phyloP scores from a whole-genome alignment of 805 yeast genomes.

The Ogataea parapolymorpha region DNA sequence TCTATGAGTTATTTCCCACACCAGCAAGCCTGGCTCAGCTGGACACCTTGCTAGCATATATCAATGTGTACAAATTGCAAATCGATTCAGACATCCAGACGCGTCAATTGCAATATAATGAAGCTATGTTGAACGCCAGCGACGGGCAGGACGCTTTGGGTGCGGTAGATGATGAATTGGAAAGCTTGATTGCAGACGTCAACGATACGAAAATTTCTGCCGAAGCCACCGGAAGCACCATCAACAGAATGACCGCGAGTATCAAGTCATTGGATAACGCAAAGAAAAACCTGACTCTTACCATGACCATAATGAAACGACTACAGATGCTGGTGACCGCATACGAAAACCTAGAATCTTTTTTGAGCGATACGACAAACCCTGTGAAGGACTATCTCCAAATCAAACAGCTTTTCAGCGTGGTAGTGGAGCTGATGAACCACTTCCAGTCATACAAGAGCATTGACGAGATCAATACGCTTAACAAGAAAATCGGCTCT shows the following conservation, averaged over 20 bases:
- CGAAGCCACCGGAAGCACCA: conserved; percentile 53
- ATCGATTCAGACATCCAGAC: conserved; percentile 44
- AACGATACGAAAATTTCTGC: conserved; percentile 48
- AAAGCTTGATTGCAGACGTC: conserved; percentile 42
- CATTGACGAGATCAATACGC: conserved; percentile 70
- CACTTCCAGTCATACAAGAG: conserved; percentile 80
- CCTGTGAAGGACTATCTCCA: conserved; percentile 41
- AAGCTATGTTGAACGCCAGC: conserved; percentile 18
- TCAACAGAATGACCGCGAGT: conserved; percentile 67
- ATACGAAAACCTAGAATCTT: conserved; percentile 53
- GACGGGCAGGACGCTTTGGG: conserved; percentile 24
- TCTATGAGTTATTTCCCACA: conserved; percentile 47
- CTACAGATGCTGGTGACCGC: conserved; percentile 83
- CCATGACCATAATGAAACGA: conserved; percentile 84
- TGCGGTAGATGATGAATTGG: conserved; percentile 34
- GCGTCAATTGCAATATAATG: conserved; percentile 36
- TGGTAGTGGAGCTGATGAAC: conserved; percentile 66
- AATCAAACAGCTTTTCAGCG: conserved; percentile 59
- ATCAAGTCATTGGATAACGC: conserved; percentile 78
- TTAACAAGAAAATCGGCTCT: conserved; percentile 56
- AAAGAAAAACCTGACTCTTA: conserved; percentile 75
- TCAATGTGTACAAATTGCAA: conserved; percentile 47
- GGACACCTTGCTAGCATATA: conserved; percentile 47
- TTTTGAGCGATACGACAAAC: conserved; percentile 35
- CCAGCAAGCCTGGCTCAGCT: conserved; percentile 51